A percentile compares a stretch with the other conserved stretches of the same genome.
These are phyloP conservation scores for Starmerella riodocensis DNA, from an alignment of 805 yeast species.

Conservation along the genomic window DNA sequence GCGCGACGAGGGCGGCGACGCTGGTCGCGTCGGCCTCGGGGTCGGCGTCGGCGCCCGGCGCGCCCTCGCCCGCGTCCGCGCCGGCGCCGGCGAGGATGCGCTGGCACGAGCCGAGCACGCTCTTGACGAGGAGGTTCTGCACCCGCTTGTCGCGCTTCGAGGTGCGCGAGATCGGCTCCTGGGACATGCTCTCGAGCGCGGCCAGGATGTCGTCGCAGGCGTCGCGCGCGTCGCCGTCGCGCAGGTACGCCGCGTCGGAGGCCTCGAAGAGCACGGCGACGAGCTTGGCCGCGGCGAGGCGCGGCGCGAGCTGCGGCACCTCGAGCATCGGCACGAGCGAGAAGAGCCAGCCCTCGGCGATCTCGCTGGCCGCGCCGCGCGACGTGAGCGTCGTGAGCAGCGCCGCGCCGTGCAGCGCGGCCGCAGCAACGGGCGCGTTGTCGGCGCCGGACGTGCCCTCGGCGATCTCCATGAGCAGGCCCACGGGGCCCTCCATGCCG, in stretches of 20 bases:
- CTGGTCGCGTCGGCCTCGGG: too few relatives aligned
- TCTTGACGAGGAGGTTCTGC: slow-evolving; percentile 40
- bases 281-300: slow-evolving; percentile 43
- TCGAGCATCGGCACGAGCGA: slow-evolving; percentile 16
- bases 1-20: slow-evolving; percentile 15
- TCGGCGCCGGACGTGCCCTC: slow-evolving; percentile 17
- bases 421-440: slow-evolving; percentile 19
- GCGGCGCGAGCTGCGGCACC: slow-evolving; percentile 36
- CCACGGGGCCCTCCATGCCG: slow-evolving; percentile 23
- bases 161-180: slow-evolving; percentile 42
- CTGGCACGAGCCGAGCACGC: slow-evolving; percentile 43
- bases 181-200: slow-evolving; percentile 31
- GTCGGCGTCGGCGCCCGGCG: slow-evolving; percentile 10
- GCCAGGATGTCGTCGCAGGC: slow-evolving; percentile 31
- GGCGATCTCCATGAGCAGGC: slow-evolving; percentile 22
- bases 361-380: slow-evolving; percentile 10
- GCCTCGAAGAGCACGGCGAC: slow-evolving; percentile 46
- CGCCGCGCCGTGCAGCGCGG: slow-evolving; percentile 24
- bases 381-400: slow-evolving; percentile 23
- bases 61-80: slow-evolving; percentile 4
- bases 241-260: slow-evolving; percentile 27
- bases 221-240: slow-evolving; percentile 8
- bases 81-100: slow-evolving; percentile 29
- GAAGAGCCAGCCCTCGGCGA: slow-evolving; percentile 28
- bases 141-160: slow-evolving; percentile 53